Base-by-base conservation (phyloP, 495 filamentous ascomycete genomes). In the Pseudotulostoma volvatum region DNA sequence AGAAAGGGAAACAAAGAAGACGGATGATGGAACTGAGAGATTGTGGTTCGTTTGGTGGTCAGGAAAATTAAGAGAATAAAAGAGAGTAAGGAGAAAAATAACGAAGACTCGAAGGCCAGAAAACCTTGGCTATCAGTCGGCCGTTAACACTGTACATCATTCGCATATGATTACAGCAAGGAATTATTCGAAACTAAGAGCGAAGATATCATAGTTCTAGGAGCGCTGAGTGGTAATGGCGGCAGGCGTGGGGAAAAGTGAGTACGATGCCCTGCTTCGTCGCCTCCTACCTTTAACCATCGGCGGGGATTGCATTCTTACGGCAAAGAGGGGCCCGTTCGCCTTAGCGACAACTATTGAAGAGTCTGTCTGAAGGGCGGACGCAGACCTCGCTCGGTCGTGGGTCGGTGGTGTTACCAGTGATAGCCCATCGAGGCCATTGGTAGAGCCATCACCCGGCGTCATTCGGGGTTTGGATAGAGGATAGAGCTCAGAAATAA, bases 191-290 rank as follows among this genome's bases (percentile, higher is more conserved):
- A n/a, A n/a, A n/a, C n/a, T n/a, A n/a, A n/a, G n/a, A n/a, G n/a
- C n/a, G n/a, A n/a, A n/a, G n/a, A n/a, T n/a, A n/a, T n/a, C n/a
- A n/a, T n/a, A n/a, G n/a, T n/a, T n/a, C n/a, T n/a, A n/a, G n/a
- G n/a, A n/a, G n/a, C n/a, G n/a, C n/a, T n/a, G n/a, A 28, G 23
- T 28, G 11, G 11, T 11, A 28, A 11, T 18, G 8, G 47, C 28
- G 32, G 51, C 39, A 17, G 47, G 41, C 14, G 59, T 44, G 5
- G 62, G 63, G 40, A 67, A 67, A 40, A 67, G 59, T 33, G 63
- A 67, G 44, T 67, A 67, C 14, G 61, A 64, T 13, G 58, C 45
- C 16, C 53, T 54, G 36, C 61, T 55, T 46, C 44, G 53, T 44
- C 55, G 56, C 44, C 49, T 55, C 13, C 55, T 44, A 36, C 47